Conservation (phyloP, 371 early-diverging fungal species). For the Circinella minor region DNA sequence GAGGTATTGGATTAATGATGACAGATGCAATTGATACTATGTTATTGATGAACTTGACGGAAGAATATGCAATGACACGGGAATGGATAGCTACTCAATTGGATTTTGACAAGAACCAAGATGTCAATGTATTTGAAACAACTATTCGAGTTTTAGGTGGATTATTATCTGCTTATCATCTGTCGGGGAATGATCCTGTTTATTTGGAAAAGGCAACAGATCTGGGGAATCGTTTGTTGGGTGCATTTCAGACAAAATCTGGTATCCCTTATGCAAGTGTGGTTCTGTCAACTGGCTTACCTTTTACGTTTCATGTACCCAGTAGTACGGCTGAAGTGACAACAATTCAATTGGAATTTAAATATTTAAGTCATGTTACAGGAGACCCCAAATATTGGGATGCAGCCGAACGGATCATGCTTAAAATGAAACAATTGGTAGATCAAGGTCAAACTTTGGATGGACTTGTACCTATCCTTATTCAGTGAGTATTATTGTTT, state of each 20-base stretch:
- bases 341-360: constrained; percentile 89
- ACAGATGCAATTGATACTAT: constrained; percentile 89
- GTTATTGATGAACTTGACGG: constrained; percentile 76
- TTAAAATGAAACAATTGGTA: constrained; percentile 53
- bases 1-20: constrained; percentile 79
- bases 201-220: constrained; percentile 79
- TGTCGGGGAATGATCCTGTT: constrained; percentile 65
- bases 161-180: constrained; percentile 80
- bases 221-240: constrained; percentile 77
- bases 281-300: constrained; percentile 53
- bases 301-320: constrained; percentile 37
- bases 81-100: constrained; percentile 64
- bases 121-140: constrained; percentile 92
- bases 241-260: constrained; percentile 75
- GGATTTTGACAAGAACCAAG: constrained; percentile 69
- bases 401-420: constrained; percentile 71
- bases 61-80: constrained; percentile 74
- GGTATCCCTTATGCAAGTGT: constrained; percentile 83
- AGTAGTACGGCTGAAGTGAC: constrained; percentile 87
- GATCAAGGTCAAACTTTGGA: constrained; percentile 50
- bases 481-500: constrained; percentile 45
- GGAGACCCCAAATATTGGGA: constrained; percentile 73
- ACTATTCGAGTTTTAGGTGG: constrained; percentile 94
- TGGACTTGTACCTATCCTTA: constrained; percentile 80
- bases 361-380: constrained; percentile 79